Evolutionary conservation across 2,329 filamentous ascomycete species (phyloP).

Genomic region (Geosmithia flava): DNA sequence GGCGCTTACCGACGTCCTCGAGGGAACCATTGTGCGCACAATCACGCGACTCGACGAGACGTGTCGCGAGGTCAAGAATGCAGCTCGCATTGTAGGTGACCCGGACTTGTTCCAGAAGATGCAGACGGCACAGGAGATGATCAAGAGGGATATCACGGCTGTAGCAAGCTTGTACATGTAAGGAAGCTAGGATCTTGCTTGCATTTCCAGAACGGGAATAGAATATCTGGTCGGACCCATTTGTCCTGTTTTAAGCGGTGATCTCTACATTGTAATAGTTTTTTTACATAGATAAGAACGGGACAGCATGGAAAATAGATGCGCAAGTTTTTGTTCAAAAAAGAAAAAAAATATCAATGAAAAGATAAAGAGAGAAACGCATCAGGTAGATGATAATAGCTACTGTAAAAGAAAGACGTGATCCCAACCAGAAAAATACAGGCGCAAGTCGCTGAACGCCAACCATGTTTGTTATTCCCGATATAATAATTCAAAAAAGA

Average conservation of each 20-base stretch:
- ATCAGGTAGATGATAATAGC: background rate
- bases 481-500: background rate
- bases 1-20: slow-evolving; percentile 86
- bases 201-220: background rate
- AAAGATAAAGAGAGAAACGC: background rate
- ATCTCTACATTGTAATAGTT: no score
- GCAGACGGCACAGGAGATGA: slow-evolving; percentile 94
- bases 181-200: background rate
- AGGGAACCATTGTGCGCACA: slow-evolving; percentile 91
- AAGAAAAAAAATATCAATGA: background rate
- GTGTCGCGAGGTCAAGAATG: slow-evolving; percentile 94
- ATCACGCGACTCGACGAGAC: slow-evolving; percentile 93
- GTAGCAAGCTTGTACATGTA: slow-evolving; percentile 84
- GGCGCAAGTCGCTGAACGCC: background rate
- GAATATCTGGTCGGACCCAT: background rate
- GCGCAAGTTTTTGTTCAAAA: no score
- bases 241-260: background rate
- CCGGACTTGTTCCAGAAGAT: slow-evolving; percentile 91
- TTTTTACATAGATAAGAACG: no score
- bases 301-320: no score
- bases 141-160: slow-evolving; percentile 89
- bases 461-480: background rate
- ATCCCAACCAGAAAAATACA: background rate
- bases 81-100: slow-evolving; percentile 88
- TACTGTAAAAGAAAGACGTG: slow-evolving; percentile 1